Percentiles rank a stretch among this genome's conserved stretches.
phyloP scores from a whole-genome alignment of 2,329 filamentous ascomycete species.

The Claviceps purpurea region DNA sequence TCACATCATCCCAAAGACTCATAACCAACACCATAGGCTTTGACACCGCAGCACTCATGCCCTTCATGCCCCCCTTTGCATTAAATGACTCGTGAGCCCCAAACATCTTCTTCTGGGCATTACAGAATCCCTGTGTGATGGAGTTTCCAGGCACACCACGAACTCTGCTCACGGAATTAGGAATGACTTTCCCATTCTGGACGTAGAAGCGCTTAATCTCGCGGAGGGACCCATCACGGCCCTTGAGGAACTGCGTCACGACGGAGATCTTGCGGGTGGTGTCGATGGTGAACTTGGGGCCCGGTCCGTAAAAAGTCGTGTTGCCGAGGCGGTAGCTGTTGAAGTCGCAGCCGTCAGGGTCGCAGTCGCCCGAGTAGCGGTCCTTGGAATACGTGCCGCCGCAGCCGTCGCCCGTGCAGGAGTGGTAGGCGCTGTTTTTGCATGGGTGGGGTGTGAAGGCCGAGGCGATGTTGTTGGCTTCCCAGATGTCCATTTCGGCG shows the following conservation, averaged over 20 bases:
- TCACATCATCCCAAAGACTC: constrained; percentile 46
- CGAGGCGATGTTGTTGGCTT: constrained; percentile 52
- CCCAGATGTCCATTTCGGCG: constrained; percentile 50
- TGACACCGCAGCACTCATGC: constrained; percentile 35
- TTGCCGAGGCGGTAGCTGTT: constrained; percentile 55
- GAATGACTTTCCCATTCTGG: constrained; percentile 46
- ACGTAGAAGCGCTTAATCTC: constrained; percentile 54
- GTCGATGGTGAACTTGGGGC: constrained; percentile 40
- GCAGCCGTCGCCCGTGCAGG: constrained; percentile 37
- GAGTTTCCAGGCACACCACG: constrained; percentile 26
- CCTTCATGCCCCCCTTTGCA: constrained; percentile 40
- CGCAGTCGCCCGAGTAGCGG: constrained; percentile 50
- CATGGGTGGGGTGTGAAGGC: constrained; percentile 56
- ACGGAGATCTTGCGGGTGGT: constrained; percentile 48
- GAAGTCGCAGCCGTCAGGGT: constrained; percentile 59
- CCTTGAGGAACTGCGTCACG: constrained; percentile 48
- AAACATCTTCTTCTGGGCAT: constrained; percentile 42
- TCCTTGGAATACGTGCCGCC: constrained; percentile 37
- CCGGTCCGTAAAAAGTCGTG: constrained; percentile 46
- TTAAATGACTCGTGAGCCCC: constrained; percentile 40
- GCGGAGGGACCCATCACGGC: constrained; percentile 36
- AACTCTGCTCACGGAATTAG: constrained; percentile 11
- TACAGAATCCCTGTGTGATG: constrained; percentile 47
- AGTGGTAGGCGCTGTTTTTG: constrained; percentile 31
- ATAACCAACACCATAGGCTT: constrained; percentile 34